Conservation (phyloP, 164 flowering plant species). For the Hamamelis virginiana region DNA sequence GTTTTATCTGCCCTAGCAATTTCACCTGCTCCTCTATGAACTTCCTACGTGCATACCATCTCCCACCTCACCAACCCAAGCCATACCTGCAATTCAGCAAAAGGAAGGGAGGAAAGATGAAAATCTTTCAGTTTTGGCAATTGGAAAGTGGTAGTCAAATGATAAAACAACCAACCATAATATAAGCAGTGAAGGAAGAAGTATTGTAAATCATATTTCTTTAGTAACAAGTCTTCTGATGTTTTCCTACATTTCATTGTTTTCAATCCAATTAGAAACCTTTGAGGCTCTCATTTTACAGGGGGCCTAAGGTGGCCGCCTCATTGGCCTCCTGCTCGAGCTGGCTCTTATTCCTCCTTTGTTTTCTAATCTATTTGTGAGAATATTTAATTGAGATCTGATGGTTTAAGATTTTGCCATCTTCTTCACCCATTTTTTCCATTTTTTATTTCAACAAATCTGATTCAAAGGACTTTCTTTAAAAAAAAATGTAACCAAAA, state of each 20-base stretch:
- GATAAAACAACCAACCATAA: background rate
- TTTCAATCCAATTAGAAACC: background rate
- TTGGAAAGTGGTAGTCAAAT: background rate
- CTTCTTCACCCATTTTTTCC: no score
- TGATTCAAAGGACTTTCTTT: no score
- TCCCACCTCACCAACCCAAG: conserved; percentile 95
- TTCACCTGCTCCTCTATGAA: conserved; percentile 56
- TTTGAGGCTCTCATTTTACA: no score
- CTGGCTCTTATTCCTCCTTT: no score
- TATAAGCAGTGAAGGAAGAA: background rate
- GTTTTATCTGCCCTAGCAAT: conserved; percentile 31
- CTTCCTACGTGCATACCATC: conserved; percentile 74
- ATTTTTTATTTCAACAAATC: no score
- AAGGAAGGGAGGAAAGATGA: background rate
- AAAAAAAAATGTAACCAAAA: no score
- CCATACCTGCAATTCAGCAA: conserved; percentile 44
- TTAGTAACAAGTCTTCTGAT: background rate
- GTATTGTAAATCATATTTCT: background rate
- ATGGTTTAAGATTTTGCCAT: no score
- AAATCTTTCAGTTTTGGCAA: background rate
- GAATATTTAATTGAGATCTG: no score
- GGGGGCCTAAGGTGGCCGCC: no score
- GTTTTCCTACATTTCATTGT: background rate
- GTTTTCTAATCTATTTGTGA: no score
- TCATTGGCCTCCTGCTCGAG: no score